Percentiles rank a stretch among this genome's conserved stretches.
Evolutionary conservation across 495 filamentous ascomycete species (phyloP).

Genomic region (Neohortaea acidophila): DNA sequence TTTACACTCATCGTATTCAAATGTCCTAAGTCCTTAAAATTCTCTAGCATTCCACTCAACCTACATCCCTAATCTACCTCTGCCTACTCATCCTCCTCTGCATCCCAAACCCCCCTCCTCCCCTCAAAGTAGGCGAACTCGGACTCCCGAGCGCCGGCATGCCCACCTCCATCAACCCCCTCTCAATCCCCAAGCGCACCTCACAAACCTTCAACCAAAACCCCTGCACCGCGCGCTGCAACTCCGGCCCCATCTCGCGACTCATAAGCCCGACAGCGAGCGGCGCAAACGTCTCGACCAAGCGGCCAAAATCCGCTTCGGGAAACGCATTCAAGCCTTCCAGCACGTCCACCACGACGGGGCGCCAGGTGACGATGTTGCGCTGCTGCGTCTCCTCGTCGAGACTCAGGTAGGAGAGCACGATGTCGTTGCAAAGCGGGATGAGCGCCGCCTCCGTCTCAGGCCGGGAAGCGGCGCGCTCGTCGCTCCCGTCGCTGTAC

Average conservation of each 20-base stretch:
- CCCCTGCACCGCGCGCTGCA: constrained; percentile 58
- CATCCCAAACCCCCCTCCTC: constrained; percentile 7
- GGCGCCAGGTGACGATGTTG: constrained; percentile 91
- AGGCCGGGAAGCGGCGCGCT: constrained; percentile 57
- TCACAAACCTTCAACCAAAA: constrained; percentile 72
- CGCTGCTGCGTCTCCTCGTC: constrained; percentile 91
- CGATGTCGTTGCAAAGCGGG: constrained; percentile 86
- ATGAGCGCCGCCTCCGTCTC: constrained; percentile 85
- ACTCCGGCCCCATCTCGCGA: constrained; percentile 63
- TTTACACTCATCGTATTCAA: too few relatives aligned
- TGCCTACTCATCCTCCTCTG: constrained; percentile 13
- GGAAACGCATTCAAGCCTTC: constrained; percentile 87
- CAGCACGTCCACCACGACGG: constrained; percentile 93
- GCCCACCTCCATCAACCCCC: constrained; percentile 4
- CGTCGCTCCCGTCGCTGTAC: constrained; percentile 79
- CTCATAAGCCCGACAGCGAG: constrained; percentile 67
- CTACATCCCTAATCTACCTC: background rate
- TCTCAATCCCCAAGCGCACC: constrained; percentile 57
- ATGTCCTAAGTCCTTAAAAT: too few relatives aligned
- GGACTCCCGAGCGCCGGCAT: constrained; percentile 12
- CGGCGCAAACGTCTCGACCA: constrained; percentile 73
- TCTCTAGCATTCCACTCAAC: background rate
- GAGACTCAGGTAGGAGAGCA: constrained; percentile 62
- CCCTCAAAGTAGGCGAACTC: too few relatives aligned
- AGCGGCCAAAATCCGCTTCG: constrained; percentile 60